Base-by-base conservation (phyloP, 2,329 filamentous ascomycete genomes). In the Aspergillus tamarii region DNA sequence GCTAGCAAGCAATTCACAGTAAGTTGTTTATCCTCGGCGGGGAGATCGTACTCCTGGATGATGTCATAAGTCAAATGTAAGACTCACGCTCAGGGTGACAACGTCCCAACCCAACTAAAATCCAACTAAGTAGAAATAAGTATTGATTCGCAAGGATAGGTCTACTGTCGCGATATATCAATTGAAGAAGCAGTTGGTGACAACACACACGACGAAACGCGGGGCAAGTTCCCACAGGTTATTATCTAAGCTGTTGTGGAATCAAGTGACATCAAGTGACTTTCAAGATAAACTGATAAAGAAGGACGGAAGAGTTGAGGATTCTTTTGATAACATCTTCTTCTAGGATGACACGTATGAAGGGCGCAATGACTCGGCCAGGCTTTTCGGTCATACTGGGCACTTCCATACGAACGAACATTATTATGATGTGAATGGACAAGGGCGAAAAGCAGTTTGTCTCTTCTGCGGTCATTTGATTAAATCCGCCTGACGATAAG, bases 191-290 rank as follows among this genome's bases (percentile, higher is more conserved):
- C n/a, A 46, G 3, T 6, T 9, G 23, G 23, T 14, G 26, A 30
- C 46, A 50, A 50, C 46, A 28, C 26, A 28, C 26, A 32, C 16
- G 26, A 30, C 9, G 2, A 50, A 19, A 50, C 23, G 46, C 8
- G 46, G 46, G 46, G 23, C 46, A 50, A 10, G 23, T 50, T 26
- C 32, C 32, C 32, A 34, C 43, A n/a, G 8, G 9, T 12, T 30
- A 50, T 50, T 50, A 50, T 50, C 46, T 50, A 50, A 50, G 14
- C 46, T 26, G 26, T 11, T 14, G 46, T 16, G 46, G 46, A 46
- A 50, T 50, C 46, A 50, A 50, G 46, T 50, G 46, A 50, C 46
- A 50, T 50, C 46, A 50, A 50, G 46, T 50, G 46, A 50, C 26
- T 11, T 6, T 4, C 1, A 11, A 11, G 46, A 50, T 30, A 50